Base-by-base conservation (phyloP, 1,284 basidiomycete genomes). In the Erythrobasidium hasegawianum region DNA sequence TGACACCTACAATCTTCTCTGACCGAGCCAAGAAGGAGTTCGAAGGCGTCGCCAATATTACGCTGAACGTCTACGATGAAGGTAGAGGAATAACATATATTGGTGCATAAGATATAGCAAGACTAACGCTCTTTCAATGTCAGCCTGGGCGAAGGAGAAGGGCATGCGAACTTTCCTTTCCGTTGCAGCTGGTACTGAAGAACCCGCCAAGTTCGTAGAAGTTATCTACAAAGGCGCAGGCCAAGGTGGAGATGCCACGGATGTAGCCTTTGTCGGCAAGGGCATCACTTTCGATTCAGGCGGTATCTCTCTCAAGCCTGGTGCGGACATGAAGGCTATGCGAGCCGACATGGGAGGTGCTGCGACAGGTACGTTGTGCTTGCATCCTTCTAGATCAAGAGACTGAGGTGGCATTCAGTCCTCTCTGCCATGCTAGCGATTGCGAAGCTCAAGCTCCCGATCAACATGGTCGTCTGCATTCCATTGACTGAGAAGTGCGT, bases 111-210 rank as follows among this genome's bases (percentile, higher is more conserved):
- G n/a, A n/a, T n/a, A n/a, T n/a, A n/a, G n/a, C n/a, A n/a, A n/a
- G n/a, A n/a, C n/a, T n/a, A n/a, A n/a, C n/a, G n/a, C n/a, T n/a
- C n/a, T n/a, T n/a, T n/a, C n/a, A n/a, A n/a, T n/a, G 27, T 2
- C 24, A 86, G 85, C 80, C 3, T 93, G 90, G 89, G 89, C 88
- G 13, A 81, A 83, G 62, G 81, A 87, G 76, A 87, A 89, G 79
- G 86, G 86, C 67, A 93, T 93, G 90, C 87, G 85, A 72, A 85
- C 87, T 1, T 93, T 94, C 84, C 84, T 95, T 24, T 91, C 89
- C 0, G 91, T 95, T 5, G 86, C 89, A 9, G 85, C 86, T 67
- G 91, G 91, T 29, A 87, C 88, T 5, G 80, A 84, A 14, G 87
- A 93, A 76, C 90, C 91, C 4, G 85, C 88, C 59, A 91, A 90